Percentiles rank a stretch among this genome's conserved stretches.
These are phyloP conservation scores for Trebouxia sp. DNA, from an alignment of 139 green algal genomes.

Conservation along the genomic window DNA sequence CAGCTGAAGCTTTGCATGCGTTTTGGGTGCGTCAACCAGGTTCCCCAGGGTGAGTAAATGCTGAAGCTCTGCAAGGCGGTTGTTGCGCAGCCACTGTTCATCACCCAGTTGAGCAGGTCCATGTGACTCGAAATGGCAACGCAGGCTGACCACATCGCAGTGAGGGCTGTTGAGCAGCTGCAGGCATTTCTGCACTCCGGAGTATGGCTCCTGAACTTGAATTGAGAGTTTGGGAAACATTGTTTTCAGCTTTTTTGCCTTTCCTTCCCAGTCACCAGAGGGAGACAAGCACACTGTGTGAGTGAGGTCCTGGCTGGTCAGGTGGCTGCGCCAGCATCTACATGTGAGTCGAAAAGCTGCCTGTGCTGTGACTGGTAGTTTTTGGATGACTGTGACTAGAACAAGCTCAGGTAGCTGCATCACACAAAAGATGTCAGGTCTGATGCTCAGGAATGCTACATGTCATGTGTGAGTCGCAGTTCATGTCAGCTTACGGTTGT, in stretches of 20 bases:
- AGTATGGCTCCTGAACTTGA: not conserved
- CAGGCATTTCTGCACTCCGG: not conserved
- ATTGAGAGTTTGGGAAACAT: not conserved
- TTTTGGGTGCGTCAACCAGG: not conserved
- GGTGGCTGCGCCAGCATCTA: not conserved
- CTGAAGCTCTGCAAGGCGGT: not conserved
- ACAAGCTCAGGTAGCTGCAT: not conserved
- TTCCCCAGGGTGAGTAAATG: not conserved
- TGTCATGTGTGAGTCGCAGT: too few species aligned
- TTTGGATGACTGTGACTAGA: not conserved
- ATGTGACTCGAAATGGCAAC: not conserved
- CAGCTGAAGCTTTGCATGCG: not conserved
- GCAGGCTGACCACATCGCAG: conserved; percentile 2
- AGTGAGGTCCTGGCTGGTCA: not conserved
- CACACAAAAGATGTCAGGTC: not conserved
- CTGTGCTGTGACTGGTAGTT: not conserved
- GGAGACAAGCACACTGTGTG: not conserved
- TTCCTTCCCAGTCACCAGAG: not conserved
- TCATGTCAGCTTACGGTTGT: too few species aligned
- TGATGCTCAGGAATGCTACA: too few species aligned
- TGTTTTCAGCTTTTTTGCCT: not conserved
- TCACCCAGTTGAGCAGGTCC: not conserved
- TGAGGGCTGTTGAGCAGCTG: not conserved
- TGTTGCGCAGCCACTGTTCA: conserved; percentile 4
- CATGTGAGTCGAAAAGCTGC: not conserved